Evolutionary conservation across 208 protist genomes (phyloP), one percentile per base, ranked within the genome.

Genomic region (Leishmania gerbilli): DNA sequence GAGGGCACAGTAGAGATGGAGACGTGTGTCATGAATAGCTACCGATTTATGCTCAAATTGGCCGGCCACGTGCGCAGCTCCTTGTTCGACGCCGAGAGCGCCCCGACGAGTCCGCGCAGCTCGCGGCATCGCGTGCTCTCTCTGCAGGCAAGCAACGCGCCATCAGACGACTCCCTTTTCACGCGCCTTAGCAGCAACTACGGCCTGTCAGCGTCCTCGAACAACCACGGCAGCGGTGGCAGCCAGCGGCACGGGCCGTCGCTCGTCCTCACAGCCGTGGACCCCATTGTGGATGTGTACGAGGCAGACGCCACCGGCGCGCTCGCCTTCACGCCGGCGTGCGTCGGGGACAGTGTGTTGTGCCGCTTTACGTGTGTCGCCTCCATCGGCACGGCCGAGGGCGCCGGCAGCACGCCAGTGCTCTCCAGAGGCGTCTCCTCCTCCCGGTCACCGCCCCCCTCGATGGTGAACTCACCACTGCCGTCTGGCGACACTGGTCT

Each of bases 1-100:
- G 68, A 93, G 74, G 92, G 94, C 19, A 91, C 88, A 37, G 91
- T 97, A 60, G 84, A 91, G 74, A 85, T 93, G 62, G 89, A 94
- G 37, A 95, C 91, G 31, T 92, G 87, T 71, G 76, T 95, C 51
- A 94, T 95, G 92, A 86, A 85, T 56, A 95, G 93, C 77, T 97
- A 95, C 71, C 93, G 92, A 42, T 92, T 95, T 71, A 71, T 90
- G 11, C 83, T 97, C 51, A 94, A 93, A 77, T 86, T 97, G 34
- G 74, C 86, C 47, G 93, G 89, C 0, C 83, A 86, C 65, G 79
- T 93, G 51, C 82, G 89, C 11, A 81, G 79, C 40, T 82, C 80
- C 15, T 47, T 86, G 24, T 84, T 80, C 1, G 71, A 80, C 13
- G 37, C 80, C 51, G 37, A 67, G n/a, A 49, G 53, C 15, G 55